These are phyloP conservation scores for Pholiota microspora DNA, from an alignment of 768 basidiomycete species.

Conservation along the genomic window DNA sequence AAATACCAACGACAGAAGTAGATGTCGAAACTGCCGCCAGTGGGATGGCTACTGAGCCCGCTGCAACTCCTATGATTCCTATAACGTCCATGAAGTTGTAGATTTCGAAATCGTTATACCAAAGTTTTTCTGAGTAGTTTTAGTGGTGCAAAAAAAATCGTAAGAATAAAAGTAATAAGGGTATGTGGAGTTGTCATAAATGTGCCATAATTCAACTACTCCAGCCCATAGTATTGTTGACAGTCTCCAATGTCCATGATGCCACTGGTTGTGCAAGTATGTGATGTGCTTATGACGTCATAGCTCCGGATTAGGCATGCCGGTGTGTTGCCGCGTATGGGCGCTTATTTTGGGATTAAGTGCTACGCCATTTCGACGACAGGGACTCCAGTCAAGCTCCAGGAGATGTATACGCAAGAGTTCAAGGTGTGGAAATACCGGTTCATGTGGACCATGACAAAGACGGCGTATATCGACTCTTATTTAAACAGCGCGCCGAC, in stretches of 20 bases:
- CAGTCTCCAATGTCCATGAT: no score
- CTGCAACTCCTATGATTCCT: constrained; percentile 26
- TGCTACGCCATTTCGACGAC: neutral
- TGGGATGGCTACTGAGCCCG: constrained; percentile 26
- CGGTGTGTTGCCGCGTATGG: no score
- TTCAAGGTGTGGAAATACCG: neutral
- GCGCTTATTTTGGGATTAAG: neutral
- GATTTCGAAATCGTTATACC: no score
- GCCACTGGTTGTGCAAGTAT: neutral
- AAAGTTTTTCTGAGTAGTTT: no score
- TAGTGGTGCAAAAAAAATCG: no score
- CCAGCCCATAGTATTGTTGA: no score
- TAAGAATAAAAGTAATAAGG: no score
- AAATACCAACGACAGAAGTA: constrained; percentile 26
- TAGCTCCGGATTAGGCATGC: neutral
- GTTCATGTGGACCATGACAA: constrained; percentile 2
- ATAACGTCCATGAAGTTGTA: constrained; percentile 18
- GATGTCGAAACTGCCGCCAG: constrained; percentile 24
- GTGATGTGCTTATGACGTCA: neutral
- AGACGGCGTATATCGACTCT: neutral
- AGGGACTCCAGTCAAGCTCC: neutral
- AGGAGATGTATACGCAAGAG: neutral
- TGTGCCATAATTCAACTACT: no score
- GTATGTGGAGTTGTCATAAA: no score
- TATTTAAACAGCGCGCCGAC: neutral